These are phyloP conservation scores for Ehretia macrophylla DNA, from an alignment of 257 asterid species.

Conservation along the genomic window DNA sequence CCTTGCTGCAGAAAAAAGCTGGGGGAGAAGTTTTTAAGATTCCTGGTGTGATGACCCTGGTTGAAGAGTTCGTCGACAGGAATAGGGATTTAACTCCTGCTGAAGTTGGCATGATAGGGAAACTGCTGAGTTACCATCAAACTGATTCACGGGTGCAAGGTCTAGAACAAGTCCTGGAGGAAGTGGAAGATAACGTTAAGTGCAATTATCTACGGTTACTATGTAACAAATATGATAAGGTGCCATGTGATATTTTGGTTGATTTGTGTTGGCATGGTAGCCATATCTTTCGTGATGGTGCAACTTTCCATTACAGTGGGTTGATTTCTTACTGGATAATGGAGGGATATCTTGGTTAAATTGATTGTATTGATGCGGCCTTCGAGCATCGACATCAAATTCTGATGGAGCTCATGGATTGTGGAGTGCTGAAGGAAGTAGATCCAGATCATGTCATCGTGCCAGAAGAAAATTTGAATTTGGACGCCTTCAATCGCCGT, in stretches of 20 bases:
- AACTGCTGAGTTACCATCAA: slow-evolving; percentile 4
- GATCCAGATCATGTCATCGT: slow-evolving; percentile 16
- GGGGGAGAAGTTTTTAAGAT: not conserved
- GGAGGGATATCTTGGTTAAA: slow-evolving; percentile 34
- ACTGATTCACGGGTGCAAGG: not conserved
- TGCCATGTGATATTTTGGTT: slow-evolving; percentile 13
- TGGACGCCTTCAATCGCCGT: not conserved
- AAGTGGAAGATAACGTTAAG: not conserved
- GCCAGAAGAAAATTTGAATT: not conserved
- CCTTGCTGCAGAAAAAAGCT: slow-evolving; percentile 10
- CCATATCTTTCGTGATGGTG: slow-evolving; percentile 24
- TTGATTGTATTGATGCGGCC: slow-evolving; percentile 20
- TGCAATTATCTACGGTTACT: not conserved
- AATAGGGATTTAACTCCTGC: slow-evolving; percentile 3
- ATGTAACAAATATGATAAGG: not conserved
- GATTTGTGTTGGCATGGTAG: slow-evolving; percentile 5
- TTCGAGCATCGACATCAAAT: slow-evolving; percentile 12
- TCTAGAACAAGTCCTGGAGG: slow-evolving; percentile 6
- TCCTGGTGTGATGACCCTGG: not conserved
- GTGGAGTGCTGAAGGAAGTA: slow-evolving; percentile 27
- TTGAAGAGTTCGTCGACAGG: slow-evolving; percentile 2
- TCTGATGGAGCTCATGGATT: slow-evolving; percentile 34
- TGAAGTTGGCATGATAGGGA: slow-evolving; percentile 10
- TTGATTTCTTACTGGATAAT: slow-evolving; percentile 42
- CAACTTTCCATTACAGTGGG: slow-evolving; percentile 18